These are phyloP conservation scores for Phytophthora lateralis DNA, from an alignment of 352 stramenopile species.

Conservation along the genomic window DNA sequence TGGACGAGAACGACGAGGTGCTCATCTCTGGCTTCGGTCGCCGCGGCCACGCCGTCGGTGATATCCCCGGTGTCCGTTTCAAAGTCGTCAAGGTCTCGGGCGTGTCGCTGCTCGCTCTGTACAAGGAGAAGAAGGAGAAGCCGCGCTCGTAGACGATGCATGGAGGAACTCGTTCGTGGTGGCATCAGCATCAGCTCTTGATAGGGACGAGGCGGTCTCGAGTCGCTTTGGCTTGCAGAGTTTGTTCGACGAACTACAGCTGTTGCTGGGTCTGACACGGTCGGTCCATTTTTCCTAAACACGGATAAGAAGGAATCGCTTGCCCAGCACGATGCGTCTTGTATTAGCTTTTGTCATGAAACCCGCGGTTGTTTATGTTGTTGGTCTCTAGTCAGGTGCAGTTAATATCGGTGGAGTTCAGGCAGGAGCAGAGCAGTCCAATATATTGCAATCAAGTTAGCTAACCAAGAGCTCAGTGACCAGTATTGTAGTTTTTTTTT, in stretches of 20 bases:
- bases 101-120: slow-evolving; percentile 98
- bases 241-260: background rate
- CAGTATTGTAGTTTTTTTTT: slow-evolving; percentile 15
- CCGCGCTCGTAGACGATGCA: slow-evolving; percentile 94
- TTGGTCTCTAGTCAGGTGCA: background rate
- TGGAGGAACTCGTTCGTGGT: slow-evolving; percentile 17
- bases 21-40: slow-evolving; percentile 99
- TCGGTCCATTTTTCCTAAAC: slow-evolving; percentile 37
- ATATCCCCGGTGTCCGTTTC: slow-evolving; percentile 99
- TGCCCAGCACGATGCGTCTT: slow-evolving; percentile 30
- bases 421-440: too few relatives aligned
- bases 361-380: background rate
- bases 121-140: slow-evolving; percentile 99
- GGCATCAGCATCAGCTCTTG: slow-evolving; percentile 5
- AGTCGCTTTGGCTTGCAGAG: background rate
- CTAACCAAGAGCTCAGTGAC: background rate
- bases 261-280: slow-evolving; percentile 13
- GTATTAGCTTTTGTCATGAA: background rate
- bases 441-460: background rate
- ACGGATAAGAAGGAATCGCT: slow-evolving; percentile 50
- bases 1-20: slow-evolving; percentile 99
- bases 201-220: background rate
- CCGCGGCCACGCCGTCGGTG: slow-evolving; percentile 99
- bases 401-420: too few relatives aligned
- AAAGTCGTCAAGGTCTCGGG: slow-evolving; percentile 99